Evolutionary conservation across 2,329 filamentous ascomycete species (phyloP).

Genomic region (Cordyceps tenuipes): DNA sequence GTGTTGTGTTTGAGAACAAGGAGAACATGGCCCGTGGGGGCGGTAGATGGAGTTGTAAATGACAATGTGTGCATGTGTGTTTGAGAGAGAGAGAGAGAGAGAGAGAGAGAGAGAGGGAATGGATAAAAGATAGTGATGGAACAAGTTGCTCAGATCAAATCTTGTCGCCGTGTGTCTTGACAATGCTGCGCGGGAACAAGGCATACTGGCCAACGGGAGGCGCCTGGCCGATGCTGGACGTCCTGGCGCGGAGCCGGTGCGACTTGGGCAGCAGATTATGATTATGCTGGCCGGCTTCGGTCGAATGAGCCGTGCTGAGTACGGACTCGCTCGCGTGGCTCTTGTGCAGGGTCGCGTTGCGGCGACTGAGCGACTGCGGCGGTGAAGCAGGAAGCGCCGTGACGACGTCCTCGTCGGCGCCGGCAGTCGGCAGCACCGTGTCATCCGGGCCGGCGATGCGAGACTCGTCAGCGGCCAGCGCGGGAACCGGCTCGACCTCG

Average conservation of each 20-base stretch:
- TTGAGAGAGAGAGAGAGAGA: too few species aligned
- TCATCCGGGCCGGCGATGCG: constrained; percentile 14
- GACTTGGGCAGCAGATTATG: constrained; percentile 24
- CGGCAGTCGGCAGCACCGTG: constrained; percentile 16
- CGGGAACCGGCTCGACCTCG: constrained; percentile 22
- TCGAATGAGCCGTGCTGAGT: constrained; percentile 18
- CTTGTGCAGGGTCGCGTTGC: constrained; percentile 24
- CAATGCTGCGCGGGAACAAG: constrained; percentile 33
- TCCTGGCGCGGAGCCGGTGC: constrained; percentile 35
- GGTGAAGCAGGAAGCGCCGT: not conserved
- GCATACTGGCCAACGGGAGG: constrained; percentile 40
- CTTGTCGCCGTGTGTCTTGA: constrained; percentile 18
- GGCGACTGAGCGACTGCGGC: constrained; percentile 17
- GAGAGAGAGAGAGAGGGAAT: not conserved
- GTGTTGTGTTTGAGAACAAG: not conserved
- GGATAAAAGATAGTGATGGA: not conserved
- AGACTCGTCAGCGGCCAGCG: constrained; percentile 1
- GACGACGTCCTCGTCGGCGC: constrained; percentile 22
- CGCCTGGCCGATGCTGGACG: constrained; percentile 37
- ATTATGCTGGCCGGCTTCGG: constrained; percentile 19
- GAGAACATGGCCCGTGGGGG: not conserved
- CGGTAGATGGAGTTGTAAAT: not conserved
- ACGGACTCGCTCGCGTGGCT: constrained; percentile 31
- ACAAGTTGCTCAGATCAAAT: constrained; percentile 1
- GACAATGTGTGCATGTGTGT: too few species aligned